A percentile compares a stretch with the other conserved stretches of the same genome.
These are phyloP conservation scores for Podaxis sp. DNA, from an alignment of 768 basidiomycete genomes.

Conservation along the genomic window DNA sequence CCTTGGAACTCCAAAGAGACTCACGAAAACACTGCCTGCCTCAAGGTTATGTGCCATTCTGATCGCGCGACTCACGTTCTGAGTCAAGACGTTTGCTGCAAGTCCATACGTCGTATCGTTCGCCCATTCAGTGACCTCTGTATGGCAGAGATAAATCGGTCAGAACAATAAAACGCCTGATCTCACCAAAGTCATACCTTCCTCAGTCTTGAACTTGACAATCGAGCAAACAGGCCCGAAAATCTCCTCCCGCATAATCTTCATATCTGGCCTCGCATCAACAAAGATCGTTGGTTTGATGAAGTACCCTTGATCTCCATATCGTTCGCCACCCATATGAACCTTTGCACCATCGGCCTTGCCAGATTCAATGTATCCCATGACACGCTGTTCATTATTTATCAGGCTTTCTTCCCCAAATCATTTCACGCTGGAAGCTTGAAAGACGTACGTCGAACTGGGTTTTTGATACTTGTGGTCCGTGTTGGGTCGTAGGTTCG, in stretches of 20 bases:
- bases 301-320: slow-evolving; percentile 48
- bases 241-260: slow-evolving; percentile 57
- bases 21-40: slow-evolving; percentile 15
- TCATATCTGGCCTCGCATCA: slow-evolving; percentile 64
- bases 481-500: slow-evolving; percentile 53
- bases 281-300: slow-evolving; percentile 77
- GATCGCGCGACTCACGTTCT: slow-evolving; percentile 65
- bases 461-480: slow-evolving; percentile 73
- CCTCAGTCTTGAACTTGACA: slow-evolving; percentile 70
- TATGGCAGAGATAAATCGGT: not conserved
- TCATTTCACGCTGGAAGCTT: not conserved
- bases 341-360: slow-evolving; percentile 17
- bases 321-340: slow-evolving; percentile 13
- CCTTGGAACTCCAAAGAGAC: slow-evolving; percentile 62
- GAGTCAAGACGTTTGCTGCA: slow-evolving; percentile 73
- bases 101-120: slow-evolving; percentile 81
- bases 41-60: slow-evolving; percentile 47
- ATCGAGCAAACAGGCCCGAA: slow-evolving; percentile 40
- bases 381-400: slow-evolving; percentile 5
- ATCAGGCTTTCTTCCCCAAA: not conserved
- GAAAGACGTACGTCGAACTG: slow-evolving; percentile 41
- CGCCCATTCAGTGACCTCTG: slow-evolving; percentile 50
- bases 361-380: slow-evolving; percentile 44
- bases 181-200: slow-evolving; percentile 23
- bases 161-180: not conserved